Percentiles rank a stretch among this genome's conserved stretches.
Conservation (phyloP, 345 rosid species). For the Arabis hirsuta region DNA sequence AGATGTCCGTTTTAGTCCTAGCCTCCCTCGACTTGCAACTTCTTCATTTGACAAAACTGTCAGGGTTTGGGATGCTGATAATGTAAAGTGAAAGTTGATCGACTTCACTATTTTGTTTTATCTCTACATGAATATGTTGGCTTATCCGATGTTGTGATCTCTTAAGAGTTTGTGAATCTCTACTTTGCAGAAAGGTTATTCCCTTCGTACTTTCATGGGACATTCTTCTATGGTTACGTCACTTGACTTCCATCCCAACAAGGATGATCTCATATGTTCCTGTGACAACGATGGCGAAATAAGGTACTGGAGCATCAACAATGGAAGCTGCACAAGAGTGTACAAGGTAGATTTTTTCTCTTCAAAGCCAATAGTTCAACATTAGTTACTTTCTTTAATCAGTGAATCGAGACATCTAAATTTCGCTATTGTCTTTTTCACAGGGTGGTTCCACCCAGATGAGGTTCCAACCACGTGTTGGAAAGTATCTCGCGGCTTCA, state of each 20-base stretch:
- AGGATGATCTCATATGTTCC: constrained; percentile 92
- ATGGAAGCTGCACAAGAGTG: constrained; percentile 73
- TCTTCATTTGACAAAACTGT: constrained; percentile 97
- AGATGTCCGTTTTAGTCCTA: constrained; percentile 94
- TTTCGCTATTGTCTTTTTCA: not conserved
- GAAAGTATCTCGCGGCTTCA: constrained; percentile 92
- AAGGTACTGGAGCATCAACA: constrained; percentile 89
- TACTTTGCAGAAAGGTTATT: constrained; percentile 76
- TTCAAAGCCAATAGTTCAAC: constrained; percentile 9
- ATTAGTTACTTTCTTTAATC: not conserved
- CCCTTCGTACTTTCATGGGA: constrained; percentile 83
- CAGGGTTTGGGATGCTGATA: constrained; percentile 98
- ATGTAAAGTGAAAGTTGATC: constrained; percentile 54
- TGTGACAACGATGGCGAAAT: constrained; percentile 91
- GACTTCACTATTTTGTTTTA: not conserved
- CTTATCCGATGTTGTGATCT: constrained; percentile 22
- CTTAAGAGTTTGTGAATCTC: constrained; percentile 19
- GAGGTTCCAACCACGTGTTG: constrained; percentile 92
- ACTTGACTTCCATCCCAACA: constrained; percentile 90
- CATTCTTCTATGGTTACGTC: constrained; percentile 77
- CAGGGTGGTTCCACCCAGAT: constrained; percentile 85
- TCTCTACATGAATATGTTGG: constrained; percentile 19
- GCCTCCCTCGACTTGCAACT: constrained; percentile 88
- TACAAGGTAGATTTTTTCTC: constrained; percentile 67
- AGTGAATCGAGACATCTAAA: not conserved